Conservation (phyloP, 345 rosid genomes). For the Crucihimalaya himalaica region DNA sequence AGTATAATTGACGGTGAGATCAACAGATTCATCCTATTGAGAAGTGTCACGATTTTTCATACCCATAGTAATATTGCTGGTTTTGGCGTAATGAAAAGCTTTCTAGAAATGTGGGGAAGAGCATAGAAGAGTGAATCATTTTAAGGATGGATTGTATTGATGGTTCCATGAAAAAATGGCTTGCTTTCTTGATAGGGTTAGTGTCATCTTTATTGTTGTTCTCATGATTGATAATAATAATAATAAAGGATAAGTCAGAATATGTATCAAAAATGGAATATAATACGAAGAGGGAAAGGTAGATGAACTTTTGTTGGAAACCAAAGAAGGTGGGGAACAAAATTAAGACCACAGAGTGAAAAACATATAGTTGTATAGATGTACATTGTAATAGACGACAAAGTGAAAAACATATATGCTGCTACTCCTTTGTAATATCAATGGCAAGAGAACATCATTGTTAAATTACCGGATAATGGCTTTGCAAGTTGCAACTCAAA, state of each 20-base stretch:
- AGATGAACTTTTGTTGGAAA: conserved; percentile 10
- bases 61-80: neutral
- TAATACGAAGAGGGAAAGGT: conserved; percentile 1
- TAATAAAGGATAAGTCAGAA: neutral
- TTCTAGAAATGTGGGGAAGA: conserved; percentile 2
- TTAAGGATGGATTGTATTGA: neutral
- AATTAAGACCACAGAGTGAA: conserved; percentile 9
- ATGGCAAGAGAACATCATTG: too few species aligned
- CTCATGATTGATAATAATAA: neutral
- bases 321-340: conserved; percentile 36
- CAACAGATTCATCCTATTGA: neutral
- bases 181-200: neutral
- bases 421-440: neutral
- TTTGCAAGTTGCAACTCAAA: too few species aligned
- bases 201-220: neutral
- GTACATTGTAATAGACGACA: conserved; percentile 7
- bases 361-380: neutral
- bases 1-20: neutral
- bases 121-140: neutral
- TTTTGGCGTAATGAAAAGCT: conserved; percentile 10
- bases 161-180: conserved; percentile 4
- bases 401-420: neutral
- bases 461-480: too few species aligned
- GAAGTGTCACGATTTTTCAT: neutral
- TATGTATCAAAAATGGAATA: neutral